Base-by-base conservation (phyloP, 202 grass and related monocot species). In the Tripidium arundinaceum region DNA sequence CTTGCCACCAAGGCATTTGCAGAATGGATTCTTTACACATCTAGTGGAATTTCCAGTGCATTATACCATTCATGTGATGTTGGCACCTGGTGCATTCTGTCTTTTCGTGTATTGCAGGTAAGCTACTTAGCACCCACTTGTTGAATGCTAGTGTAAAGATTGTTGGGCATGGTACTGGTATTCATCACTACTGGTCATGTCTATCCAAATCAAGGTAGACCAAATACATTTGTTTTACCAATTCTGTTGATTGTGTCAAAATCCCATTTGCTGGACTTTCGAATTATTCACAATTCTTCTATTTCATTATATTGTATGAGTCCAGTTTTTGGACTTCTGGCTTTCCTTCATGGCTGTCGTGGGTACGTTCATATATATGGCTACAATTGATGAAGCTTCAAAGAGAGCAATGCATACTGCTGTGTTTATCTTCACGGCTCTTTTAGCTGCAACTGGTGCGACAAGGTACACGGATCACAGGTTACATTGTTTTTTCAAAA, bases 281-380 rank as follows among this genome's bases (percentile, higher is more conserved):
- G 63, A 74, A 65, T 65, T 82, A 24, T 37, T 57, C 31, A 46
- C 8, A 55, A 46, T 83, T 64, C 24, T 67, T 59, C 11, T 72
- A 22, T 72, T 65, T 40, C 54, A 74, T 70, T 3, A 33, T 21
- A 42, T 24, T 79, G 8, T 74, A 40, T 81, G 77, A 59, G 34
- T 86, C 57, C 86, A 98, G 92, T 98, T 98, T 93, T 78, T 98
- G 68, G 95, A 94, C 60, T 98, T 98, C 74, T 98, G 95, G 92
- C 92, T 98, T 86, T 98, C 95, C 40, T 98, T 98, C 74, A 98
- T 98, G 95, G 95, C 95, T 86, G 95, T 98, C n/a, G 73, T 91
- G 46, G 89, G 95, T 80, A 98, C 92, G 13, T 98, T 98, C 70
- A 87, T 98, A 89, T 95, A 86, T 78, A 98, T 98, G 95, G 90